These are phyloP conservation scores for Meyerozyma guilliermondii DNA, from an alignment of 1,139 yeast species.

Conservation along the genomic window DNA sequence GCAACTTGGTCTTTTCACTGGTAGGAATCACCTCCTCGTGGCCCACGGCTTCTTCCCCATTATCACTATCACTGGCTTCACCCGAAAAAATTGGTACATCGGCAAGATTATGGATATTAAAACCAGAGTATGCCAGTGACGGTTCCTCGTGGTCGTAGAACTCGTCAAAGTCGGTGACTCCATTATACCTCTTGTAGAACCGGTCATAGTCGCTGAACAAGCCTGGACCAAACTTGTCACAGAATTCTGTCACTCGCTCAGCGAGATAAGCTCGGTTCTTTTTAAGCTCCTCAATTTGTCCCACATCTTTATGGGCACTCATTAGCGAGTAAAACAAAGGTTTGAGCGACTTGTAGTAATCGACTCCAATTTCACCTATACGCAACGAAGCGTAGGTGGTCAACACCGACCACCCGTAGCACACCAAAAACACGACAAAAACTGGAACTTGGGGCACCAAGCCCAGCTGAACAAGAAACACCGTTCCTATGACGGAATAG, in stretches of 20 bases:
- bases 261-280: slow-evolving; percentile 50
- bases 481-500: slow-evolving; percentile 35
- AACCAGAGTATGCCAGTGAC: slow-evolving; percentile 9
- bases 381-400: slow-evolving; percentile 41
- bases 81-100: slow-evolving; percentile 32
- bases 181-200: slow-evolving; percentile 27
- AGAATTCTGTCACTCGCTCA: slow-evolving; percentile 56
- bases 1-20: neutral
- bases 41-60: neutral
- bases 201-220: slow-evolving; percentile 61
- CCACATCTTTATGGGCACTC: slow-evolving; percentile 35
- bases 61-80: neutral
- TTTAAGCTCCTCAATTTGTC: slow-evolving; percentile 49
- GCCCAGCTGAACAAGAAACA: slow-evolving; percentile 20
- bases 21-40: neutral
- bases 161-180: slow-evolving; percentile 8
- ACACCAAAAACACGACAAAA: slow-evolving; percentile 21
- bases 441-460: slow-evolving; percentile 12
- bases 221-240: slow-evolving; percentile 71
- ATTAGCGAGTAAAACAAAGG: slow-evolving; percentile 35
- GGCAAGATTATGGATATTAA: slow-evolving; percentile 19
- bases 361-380: slow-evolving; percentile 40
- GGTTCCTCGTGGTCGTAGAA: slow-evolving; percentile 3
- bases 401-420: slow-evolving; percentile 36
- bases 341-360: slow-evolving; percentile 33